Percentiles rank a stretch among this genome's conserved stretches.
Conservation (phyloP, 2,329 filamentous ascomycete genomes). For the Botrytis sinoallii region DNA sequence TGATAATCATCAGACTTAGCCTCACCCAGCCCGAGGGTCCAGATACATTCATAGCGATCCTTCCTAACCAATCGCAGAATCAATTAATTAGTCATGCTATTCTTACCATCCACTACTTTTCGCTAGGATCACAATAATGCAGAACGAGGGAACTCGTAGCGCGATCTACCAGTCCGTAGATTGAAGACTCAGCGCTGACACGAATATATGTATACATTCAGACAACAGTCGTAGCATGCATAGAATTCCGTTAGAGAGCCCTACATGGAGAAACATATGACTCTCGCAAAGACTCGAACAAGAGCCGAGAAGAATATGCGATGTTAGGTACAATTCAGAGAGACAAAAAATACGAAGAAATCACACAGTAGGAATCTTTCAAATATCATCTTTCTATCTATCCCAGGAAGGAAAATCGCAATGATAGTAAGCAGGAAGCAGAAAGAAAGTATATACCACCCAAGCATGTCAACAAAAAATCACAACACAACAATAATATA, state of each 20-base stretch:
- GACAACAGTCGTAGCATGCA: neutral
- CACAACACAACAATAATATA: too few relatives aligned
- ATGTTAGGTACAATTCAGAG: too few relatives aligned
- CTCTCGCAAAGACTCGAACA: neutral
- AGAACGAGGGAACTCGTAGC: neutral
- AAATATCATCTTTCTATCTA: too few relatives aligned
- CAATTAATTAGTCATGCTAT: neutral
- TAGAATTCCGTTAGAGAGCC: neutral
- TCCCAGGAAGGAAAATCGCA: too few relatives aligned
- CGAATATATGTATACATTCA: neutral
- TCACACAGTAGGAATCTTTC: too few relatives aligned
- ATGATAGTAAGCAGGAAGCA: too few relatives aligned
- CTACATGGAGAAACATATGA: neutral
- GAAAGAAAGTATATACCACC: too few relatives aligned
- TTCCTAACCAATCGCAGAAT: neutral
- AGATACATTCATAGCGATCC: neutral
- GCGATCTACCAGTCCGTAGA: neutral
- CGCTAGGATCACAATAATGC: neutral
- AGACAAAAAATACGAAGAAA: too few relatives aligned
- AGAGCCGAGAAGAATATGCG: neutral
- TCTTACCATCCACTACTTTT: neutral
- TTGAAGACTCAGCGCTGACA: neutral
- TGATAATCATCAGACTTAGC: neutral
- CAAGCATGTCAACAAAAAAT: too few relatives aligned
- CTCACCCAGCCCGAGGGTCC: neutral